phyloP scores from a whole-genome alignment of 805 yeast genomes.

The Metschnikowia borealis region DNA sequence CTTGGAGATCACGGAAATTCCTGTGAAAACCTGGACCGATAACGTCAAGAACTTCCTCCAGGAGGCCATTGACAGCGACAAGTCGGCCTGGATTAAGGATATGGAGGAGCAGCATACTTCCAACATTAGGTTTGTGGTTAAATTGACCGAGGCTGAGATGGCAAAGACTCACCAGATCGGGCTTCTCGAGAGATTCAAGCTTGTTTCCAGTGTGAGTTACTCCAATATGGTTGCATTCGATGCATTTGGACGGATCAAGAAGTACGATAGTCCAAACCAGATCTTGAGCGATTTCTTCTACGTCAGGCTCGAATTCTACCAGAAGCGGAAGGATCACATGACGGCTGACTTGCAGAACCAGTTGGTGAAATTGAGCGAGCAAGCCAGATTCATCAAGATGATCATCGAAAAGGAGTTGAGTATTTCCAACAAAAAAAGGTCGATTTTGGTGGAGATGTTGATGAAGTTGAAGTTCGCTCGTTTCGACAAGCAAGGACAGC shows the following conservation, averaged over 20 bases:
- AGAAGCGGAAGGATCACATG: conserved; percentile 81
- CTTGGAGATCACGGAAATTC: conserved; percentile 86
- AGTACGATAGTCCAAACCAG: conserved; percentile 69
- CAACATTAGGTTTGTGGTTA: conserved; percentile 74
- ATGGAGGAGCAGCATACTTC: conserved; percentile 91
- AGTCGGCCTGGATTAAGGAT: conserved; percentile 86
- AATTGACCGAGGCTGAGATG: conserved; percentile 78
- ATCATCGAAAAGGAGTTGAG: conserved; percentile 71
- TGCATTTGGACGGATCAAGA: conserved; percentile 79
- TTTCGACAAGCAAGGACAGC: conserved; percentile 66
- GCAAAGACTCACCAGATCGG: conserved; percentile 70
- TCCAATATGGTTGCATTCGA: conserved; percentile 96
- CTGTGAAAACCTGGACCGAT: conserved; percentile 89
- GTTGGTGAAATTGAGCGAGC: conserved; percentile 69
- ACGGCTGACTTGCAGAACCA: conserved; percentile 66
- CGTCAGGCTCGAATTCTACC: conserved; percentile 85
- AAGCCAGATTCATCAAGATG: conserved; percentile 87
- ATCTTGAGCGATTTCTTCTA: conserved; percentile 81
- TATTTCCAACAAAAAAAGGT: conserved; percentile 72
- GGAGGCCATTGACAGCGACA: conserved; percentile 76
- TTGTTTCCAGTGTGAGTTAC: conserved; percentile 62
- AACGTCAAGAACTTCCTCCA: conserved; percentile 81
- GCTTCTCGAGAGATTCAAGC: conserved; percentile 76
- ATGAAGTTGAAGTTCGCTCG: conserved; percentile 66
- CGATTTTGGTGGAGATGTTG: conserved; percentile 59